phyloP scores from a whole-genome alignment of 169 alveolate genomes.

The Plasmodium yoelii region DNA sequence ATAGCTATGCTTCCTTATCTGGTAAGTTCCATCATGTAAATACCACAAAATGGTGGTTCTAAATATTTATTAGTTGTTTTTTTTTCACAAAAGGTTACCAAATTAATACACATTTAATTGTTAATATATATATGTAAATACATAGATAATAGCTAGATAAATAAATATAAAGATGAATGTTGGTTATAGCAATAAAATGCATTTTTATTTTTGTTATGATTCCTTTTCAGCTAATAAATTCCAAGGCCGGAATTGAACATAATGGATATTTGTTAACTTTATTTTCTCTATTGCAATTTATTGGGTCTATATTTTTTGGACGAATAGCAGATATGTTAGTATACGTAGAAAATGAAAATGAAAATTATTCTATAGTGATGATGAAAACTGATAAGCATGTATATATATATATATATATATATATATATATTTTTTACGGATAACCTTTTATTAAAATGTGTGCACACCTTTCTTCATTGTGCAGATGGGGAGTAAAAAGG shows the following conservation, averaged over 20 bases:
- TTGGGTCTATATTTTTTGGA: slow-evolving; percentile 65
- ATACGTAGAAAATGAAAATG: background rate
- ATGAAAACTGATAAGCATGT: too few species aligned
- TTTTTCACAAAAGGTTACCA: background rate
- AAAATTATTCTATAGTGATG: background rate
- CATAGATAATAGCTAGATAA: too few species aligned
- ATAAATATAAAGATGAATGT: too few species aligned
- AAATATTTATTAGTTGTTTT: background rate
- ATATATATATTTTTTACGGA: too few species aligned
- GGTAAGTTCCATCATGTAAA: slow-evolving; percentile 9
- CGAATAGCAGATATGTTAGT: slow-evolving; percentile 60
- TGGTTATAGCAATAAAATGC: background rate
- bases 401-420: too few species aligned
- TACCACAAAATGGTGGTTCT: background rate
- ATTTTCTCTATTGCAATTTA: slow-evolving; percentile 44
- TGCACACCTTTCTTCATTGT: background rate
- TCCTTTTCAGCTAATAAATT: slow-evolving; percentile 31
- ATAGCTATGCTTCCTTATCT: slow-evolving; percentile 64
- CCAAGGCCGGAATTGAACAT: slow-evolving; percentile 71
- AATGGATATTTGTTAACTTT: slow-evolving; percentile 63
- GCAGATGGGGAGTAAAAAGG: slow-evolving; percentile 70
- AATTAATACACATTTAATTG: too few species aligned
- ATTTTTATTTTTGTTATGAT: background rate
- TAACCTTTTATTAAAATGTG: too few species aligned
- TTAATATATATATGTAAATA: background rate